Base-by-base conservation (phyloP, 176 grass and related monocot species). In the Thalia dealbata region DNA sequence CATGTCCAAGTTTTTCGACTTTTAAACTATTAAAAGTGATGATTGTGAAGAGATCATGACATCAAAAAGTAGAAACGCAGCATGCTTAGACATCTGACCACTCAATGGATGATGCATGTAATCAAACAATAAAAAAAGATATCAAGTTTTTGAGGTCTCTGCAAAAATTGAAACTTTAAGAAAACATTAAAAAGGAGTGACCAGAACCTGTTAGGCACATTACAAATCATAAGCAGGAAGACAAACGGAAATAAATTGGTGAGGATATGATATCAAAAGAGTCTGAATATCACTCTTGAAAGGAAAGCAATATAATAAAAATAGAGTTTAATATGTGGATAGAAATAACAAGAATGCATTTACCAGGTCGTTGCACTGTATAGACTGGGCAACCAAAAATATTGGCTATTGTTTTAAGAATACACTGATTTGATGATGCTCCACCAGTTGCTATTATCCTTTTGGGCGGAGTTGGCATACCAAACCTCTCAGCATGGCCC, bases 361-460 rank as follows among this genome's bases (percentile, higher is more conserved):
- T 92, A 97, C 93, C 93, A 18, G 93, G 85, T 74, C 93, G 85
- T 76, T 88, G 79, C 67, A 92, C 93, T 35, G 76, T 97, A 70
- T 92, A 90, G 69, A 97, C 82, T 74, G 87, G 82, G 38, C 89
- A 91, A 18, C 93, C 89, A 62, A 97, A 97, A 69, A 97, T 92
- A 58, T 87, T 73, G 0, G 87, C 78, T 0, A 97, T 82, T 2
- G 83, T 73, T 64, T 88, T 82, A 54, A 97, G 89, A 74, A 97
- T 92, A 76, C 70, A 84, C 56, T 85, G 61, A 4, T 97, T 97
- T 75, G 87, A 83, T 27, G 93, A 97, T 52, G 89, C 93, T 6
- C 93, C 89, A 1, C 93, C 93, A 2, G 93, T 97, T 56, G 93
- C 87, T 41, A 97, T 97, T 72, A 97, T 97, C 66, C 81, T 74